These are phyloP conservation scores for Globisporangium takayamanum DNA, from an alignment of 352 stramenopile species.

Conservation along the genomic window DNA sequence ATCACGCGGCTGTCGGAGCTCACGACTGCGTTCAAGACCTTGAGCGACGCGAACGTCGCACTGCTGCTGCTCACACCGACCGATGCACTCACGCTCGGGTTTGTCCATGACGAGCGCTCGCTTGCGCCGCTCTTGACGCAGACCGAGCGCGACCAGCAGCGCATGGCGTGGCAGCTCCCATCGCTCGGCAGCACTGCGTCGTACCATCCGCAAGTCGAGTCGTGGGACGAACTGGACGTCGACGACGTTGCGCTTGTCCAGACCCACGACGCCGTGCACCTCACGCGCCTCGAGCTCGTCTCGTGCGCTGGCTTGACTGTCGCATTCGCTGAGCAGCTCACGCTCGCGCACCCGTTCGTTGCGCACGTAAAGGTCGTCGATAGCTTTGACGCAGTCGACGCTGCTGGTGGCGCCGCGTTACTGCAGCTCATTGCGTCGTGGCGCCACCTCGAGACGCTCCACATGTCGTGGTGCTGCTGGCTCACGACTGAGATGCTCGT, in stretches of 20 bases:
- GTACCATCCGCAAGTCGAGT: conserved; percentile 40
- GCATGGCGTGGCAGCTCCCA: conserved; percentile 38
- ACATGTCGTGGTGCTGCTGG: conserved; percentile 81
- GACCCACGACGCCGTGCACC: conserved; percentile 41
- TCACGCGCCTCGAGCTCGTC: conserved; percentile 60
- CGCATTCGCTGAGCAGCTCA: conserved; percentile 37
- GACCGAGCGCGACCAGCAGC: conserved; percentile 23
- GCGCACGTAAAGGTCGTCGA: conserved; percentile 59
- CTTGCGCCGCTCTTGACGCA: conserved; percentile 34
- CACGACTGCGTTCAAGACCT: conserved; percentile 62
- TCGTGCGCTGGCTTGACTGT: conserved; percentile 57
- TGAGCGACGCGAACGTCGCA: conserved; percentile 56
- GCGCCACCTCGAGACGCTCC: conserved; percentile 51
- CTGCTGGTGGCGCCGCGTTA: conserved; percentile 33
- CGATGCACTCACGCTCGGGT: conserved; percentile 60
- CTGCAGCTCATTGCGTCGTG: conserved; percentile 44
- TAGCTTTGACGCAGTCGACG: conserved; percentile 52
- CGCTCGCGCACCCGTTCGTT: conserved; percentile 38
- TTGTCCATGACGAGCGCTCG: conserved; percentile 54
- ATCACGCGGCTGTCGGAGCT: conserved; percentile 54
- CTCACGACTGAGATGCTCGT: conserved; percentile 72
- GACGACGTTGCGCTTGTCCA: conserved; percentile 63
- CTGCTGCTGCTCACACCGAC: conserved; percentile 53
- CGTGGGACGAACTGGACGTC: conserved; percentile 66
- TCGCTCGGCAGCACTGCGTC: conserved; percentile 13